These are phyloP conservation scores for Candolleomyces aberdarensis DNA, from an alignment of 768 basidiomycete genomes.

Conservation along the genomic window DNA sequence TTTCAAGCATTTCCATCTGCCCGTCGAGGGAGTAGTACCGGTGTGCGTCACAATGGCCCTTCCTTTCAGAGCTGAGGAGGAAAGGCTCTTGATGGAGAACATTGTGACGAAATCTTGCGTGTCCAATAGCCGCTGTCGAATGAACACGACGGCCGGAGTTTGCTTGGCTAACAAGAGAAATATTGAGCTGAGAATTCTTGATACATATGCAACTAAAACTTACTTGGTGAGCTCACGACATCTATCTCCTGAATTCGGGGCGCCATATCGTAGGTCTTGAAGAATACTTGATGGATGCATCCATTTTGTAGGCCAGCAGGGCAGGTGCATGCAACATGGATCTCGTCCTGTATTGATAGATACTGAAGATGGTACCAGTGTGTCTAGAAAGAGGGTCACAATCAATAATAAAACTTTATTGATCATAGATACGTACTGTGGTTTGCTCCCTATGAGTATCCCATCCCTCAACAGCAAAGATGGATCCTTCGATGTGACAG, in stretches of 20 bases:
- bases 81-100: background rate
- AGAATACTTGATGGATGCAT: background rate
- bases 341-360: background rate
- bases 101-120: background rate
- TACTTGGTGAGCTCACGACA: background rate
- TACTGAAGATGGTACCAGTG: background rate
- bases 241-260: background rate
- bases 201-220: background rate
- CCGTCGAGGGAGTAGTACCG: background rate
- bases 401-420: background rate
- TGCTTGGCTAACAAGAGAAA: background rate
- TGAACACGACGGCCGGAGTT: background rate
- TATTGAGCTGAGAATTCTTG: too few relatives aligned
- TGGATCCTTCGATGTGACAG: background rate
- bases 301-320: background rate
- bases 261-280: background rate
- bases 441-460: background rate
- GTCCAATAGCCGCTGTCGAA: background rate
- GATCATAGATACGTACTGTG: background rate
- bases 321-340: background rate
- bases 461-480: background rate
- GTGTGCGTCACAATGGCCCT: background rate
- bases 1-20: background rate
- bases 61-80: background rate
- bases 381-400: background rate